A percentile compares a stretch with the other conserved stretches of the same genome.
These are phyloP conservation scores for Lactarius sanguifluus DNA, from an alignment of 768 basidiomycete genomes.

Conservation along the genomic window DNA sequence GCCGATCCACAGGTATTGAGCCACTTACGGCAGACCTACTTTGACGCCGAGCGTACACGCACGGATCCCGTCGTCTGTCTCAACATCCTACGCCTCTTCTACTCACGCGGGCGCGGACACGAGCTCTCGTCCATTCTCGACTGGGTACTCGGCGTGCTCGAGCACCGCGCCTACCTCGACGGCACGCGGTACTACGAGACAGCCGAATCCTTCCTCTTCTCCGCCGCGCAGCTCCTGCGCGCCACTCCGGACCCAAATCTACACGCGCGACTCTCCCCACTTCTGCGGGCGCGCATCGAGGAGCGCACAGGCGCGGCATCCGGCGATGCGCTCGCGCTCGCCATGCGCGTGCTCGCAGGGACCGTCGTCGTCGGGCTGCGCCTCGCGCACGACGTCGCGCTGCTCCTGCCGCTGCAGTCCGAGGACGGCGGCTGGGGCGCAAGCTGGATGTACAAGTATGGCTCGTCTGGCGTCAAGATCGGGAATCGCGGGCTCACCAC, in stretches of 20 bases:
- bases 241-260: constrained; percentile 37
- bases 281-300: constrained; percentile 46
- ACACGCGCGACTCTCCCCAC: constrained; percentile 40
- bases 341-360: constrained; percentile 54
- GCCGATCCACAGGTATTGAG: constrained; percentile 5
- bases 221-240: constrained; percentile 47
- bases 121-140: constrained; percentile 46
- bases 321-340: constrained; percentile 53
- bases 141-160: constrained; percentile 52
- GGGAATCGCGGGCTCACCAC: constrained; percentile 57
- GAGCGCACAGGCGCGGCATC: constrained; percentile 48
- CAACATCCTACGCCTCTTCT: constrained; percentile 51
- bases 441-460: constrained; percentile 59
- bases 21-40: constrained; percentile 45
- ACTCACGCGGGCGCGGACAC: constrained; percentile 47
- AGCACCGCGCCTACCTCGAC: constrained; percentile 52
- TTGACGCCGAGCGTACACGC: constrained; percentile 50
- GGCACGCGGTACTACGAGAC: constrained; percentile 57
- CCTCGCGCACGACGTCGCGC: constrained; percentile 46
- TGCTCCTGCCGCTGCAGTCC: constrained; percentile 48
- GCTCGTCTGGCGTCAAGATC: constrained; percentile 47
- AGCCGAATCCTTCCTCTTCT: constrained; percentile 54
- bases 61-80: constrained; percentile 56
- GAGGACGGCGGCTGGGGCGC: constrained; percentile 57
- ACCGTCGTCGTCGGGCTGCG: constrained; percentile 42